Conservation (phyloP, 768 basidiomycete species). For the Tulasnella sp. region DNA sequence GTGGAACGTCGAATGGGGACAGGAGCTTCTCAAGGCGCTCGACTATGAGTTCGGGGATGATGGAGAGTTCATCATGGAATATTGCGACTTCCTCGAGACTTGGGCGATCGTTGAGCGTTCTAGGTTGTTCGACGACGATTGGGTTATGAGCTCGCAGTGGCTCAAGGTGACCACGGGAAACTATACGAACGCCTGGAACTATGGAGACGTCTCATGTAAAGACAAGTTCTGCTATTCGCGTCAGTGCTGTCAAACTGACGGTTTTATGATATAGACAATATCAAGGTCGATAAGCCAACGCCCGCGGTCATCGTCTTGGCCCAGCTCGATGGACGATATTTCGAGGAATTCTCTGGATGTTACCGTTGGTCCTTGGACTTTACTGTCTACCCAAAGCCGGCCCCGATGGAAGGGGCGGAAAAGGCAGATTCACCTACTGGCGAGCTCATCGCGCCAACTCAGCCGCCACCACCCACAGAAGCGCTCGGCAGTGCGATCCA, state of each 20-base stretch:
- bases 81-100: constrained; percentile 21
- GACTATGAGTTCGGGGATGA: constrained; percentile 12
- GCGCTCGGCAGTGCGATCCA: constrained; percentile 12
- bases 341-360: constrained; percentile 35
- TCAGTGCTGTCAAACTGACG: no score
- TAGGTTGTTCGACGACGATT: constrained; percentile 37
- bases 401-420: no score
- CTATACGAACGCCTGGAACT: constrained; percentile 39
- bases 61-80: constrained; percentile 9
- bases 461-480: background rate
- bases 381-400: constrained; percentile 35
- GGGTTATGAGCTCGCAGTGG: constrained; percentile 42
- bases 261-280: constrained; percentile 38
- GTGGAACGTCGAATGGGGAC: constrained; percentile 2
- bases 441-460: constrained; percentile 7
- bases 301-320: constrained; percentile 41
- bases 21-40: background rate
- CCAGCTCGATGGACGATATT: constrained; percentile 41
- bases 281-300: constrained; percentile 33
- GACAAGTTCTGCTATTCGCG: no score
- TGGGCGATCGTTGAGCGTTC: constrained; percentile 37
- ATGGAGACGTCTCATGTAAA: constrained; percentile 47
- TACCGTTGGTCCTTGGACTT: constrained; percentile 42
- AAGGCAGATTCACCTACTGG: constrained; percentile 27
- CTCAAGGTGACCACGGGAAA: constrained; percentile 34